These are phyloP conservation scores for Cerioporus squamosus DNA, from an alignment of 1,284 basidiomycete species.

Conservation along the genomic window DNA sequence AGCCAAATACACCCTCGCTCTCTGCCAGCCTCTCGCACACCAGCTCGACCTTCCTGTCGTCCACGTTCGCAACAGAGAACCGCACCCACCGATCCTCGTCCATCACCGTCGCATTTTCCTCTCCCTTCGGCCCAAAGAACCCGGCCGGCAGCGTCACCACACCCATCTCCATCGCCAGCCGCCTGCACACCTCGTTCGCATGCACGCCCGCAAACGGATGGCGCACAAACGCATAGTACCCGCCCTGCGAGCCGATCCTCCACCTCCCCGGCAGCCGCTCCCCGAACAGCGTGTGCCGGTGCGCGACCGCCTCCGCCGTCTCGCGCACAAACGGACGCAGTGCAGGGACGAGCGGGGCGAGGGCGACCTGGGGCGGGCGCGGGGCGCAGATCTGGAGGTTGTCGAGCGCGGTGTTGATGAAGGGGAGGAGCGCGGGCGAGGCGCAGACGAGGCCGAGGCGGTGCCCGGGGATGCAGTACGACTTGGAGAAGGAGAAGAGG, in stretches of 20 bases:
- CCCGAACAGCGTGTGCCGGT: constrained; percentile 66
- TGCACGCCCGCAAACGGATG: constrained; percentile 64
- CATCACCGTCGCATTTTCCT: constrained; percentile 35
- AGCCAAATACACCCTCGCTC: constrained; percentile 32
- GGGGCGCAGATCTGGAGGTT: constrained; percentile 84
- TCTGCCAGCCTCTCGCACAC: constrained; percentile 64
- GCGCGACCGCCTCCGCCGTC: constrained; percentile 55
- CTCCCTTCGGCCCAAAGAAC: constrained; percentile 59
- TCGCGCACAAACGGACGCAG: constrained; percentile 60
- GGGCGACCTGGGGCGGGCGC: constrained; percentile 69
- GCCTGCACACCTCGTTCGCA: constrained; percentile 60
- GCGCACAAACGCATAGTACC: constrained; percentile 77
- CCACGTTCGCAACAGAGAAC: constrained; percentile 85
- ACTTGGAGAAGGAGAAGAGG: constrained; percentile 83
- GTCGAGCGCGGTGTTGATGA: constrained; percentile 63
- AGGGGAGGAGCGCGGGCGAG: constrained; percentile 56
- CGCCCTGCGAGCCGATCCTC: constrained; percentile 70
- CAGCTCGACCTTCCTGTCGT: constrained; percentile 59
- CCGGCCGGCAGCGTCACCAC: constrained; percentile 71
- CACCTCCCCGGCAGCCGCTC: constrained; percentile 50
- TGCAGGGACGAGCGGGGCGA: constrained; percentile 55
- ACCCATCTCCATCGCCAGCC: constrained; percentile 66
- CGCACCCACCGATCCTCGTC: constrained; percentile 66
- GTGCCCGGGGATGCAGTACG: constrained; percentile 86
- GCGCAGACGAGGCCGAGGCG: constrained; percentile 81